Conservation (phyloP, 805 yeast genomes). For the Jamesozyma hellenica region DNA sequence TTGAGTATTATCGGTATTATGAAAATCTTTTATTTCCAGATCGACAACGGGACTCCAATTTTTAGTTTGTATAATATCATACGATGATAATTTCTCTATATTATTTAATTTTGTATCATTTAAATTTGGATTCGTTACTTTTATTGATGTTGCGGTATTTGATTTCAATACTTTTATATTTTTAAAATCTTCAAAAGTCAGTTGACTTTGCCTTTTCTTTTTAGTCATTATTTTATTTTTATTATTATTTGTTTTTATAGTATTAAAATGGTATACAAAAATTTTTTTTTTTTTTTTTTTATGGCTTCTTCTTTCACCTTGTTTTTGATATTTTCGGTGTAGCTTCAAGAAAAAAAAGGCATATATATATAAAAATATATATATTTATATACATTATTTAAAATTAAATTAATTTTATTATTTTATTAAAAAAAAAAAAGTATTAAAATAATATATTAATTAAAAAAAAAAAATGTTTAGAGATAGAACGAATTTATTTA, state of each 20-base stretch:
- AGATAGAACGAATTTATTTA: slow-evolving; percentile 85
- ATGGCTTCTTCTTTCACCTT: too few relatives aligned
- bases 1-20: not conserved
- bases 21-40: slow-evolving; percentile 13
- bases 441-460: not conserved
- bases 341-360: too few relatives aligned
- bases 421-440: too few relatives aligned
- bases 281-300: too few relatives aligned
- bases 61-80: slow-evolving; percentile 1
- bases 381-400: too few relatives aligned
- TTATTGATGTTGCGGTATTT: not conserved
- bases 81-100: not conserved
- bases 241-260: too few relatives aligned
- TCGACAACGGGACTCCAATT: slow-evolving; percentile 26
- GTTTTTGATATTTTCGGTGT: too few relatives aligned
- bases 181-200: slow-evolving; percentile 24
- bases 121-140: not conserved
- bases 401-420: too few relatives aligned
- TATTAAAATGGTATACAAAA: too few relatives aligned
- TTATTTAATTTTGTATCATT: not conserved
- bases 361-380: too few relatives aligned
- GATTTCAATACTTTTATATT: slow-evolving; percentile 15
- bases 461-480: slow-evolving; percentile 46
- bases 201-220: slow-evolving; percentile 15
- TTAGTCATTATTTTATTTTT: not conserved